phyloP scores from a whole-genome alignment of 73 alveolate genomes.

The Vitrella brassicaformis region DNA sequence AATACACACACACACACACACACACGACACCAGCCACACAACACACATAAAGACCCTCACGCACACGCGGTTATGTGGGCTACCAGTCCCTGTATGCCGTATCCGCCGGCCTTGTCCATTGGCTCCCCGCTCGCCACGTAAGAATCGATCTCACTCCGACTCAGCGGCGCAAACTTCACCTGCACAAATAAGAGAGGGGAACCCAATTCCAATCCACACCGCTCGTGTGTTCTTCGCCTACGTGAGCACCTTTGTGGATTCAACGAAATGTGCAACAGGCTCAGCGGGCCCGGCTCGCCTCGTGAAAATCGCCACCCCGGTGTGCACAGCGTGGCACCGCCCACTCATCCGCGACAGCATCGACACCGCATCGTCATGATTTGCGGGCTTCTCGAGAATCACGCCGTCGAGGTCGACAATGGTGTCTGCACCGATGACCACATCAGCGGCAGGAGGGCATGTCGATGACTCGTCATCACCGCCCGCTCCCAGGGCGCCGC shows the following conservation, averaged over 20 bases:
- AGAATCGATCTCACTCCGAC: neutral
- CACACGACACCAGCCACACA: too few species aligned
- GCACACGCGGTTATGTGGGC: too few species aligned
- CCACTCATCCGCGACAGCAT: neutral
- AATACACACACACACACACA: too few species aligned
- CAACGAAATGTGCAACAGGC: neutral
- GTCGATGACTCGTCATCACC: too few species aligned
- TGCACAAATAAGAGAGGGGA: too few species aligned
- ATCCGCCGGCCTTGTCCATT: neutral
- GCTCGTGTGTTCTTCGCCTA: too few species aligned
- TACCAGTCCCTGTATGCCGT: neutral
- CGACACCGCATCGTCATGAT: neutral
- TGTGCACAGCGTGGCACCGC: neutral
- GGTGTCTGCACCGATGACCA: neutral
- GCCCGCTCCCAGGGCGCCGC: too few species aligned
- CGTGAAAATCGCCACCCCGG: neutral
- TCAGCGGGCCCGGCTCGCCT: neutral
- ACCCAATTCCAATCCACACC: too few species aligned
- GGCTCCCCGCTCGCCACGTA: neutral
- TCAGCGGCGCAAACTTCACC: neutral
- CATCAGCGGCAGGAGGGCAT: neutral
- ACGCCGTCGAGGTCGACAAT: neutral
- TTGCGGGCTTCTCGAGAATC: neutral
- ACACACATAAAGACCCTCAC: too few species aligned
- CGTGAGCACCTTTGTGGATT: too few species aligned